Evolutionary conservation across 495 filamentous ascomycete genomes (phyloP), one percentile per base, ranked within the genome.

Genomic region (Opeltia flavorubescens): DNA sequence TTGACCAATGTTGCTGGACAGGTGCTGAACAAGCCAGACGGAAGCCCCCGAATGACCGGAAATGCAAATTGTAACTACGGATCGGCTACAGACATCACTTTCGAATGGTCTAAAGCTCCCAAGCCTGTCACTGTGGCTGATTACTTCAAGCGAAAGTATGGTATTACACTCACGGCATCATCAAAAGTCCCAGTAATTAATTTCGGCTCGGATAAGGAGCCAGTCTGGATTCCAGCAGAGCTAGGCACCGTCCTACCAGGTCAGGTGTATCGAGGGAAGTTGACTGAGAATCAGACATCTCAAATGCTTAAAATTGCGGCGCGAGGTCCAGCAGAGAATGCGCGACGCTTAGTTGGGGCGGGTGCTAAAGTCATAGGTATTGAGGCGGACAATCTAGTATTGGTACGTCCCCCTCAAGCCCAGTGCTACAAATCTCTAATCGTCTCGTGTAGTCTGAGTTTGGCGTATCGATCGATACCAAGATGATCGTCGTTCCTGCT

Each of bases 281-380:
- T 86, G 21, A 61, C 55, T 15, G 59, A 66, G 0, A 57, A 65
- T 1, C 81, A 85, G 52, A 80, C 77, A 0, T 57, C 67, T 0
- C 38, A 57, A 0, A 89, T 89, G 83, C 70, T 84, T 20, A 55
- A 53, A 1, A 83, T 87, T 58, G 79, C 86, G 1, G 81, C 80
- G 29, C 72, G 83, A 5, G 60, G 60, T 6, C 82, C 85, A 0
- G 65, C 60, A 0, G 61, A 68, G 29, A 91, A 91, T 53, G 82
- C 80, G 0, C 46, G 62, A n/a, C 82, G 78, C 0, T 80, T 94
- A 53, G 65, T 72, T 2, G 66, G 55, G 1, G 62, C 68, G 6
- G 83, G 77, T 13, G 65, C 63, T 1, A 46, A 53, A 1, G 55
- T 74, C 3, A 58, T 80, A 27, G 66, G 70, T 5, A 49, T 78